Conservation (phyloP, 257 asterid genomes). For the Salvia hispanica region DNA sequence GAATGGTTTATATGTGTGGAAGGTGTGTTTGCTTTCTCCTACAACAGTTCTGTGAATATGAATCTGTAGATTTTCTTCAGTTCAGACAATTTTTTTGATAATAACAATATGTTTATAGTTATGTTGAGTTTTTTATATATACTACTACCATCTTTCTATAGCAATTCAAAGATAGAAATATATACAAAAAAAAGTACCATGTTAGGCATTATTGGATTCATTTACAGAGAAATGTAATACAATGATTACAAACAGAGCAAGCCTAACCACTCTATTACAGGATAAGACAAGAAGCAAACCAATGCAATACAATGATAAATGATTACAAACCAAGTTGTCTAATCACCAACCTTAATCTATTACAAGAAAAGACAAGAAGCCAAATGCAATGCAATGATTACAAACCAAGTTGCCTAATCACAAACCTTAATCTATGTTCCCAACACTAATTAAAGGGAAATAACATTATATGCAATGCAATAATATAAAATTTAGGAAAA, state of each 20-base stretch:
- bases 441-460: constrained; percentile 8
- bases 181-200: background rate
- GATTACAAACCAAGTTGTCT: constrained; percentile 29
- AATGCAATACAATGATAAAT: constrained; percentile 22
- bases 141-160: background rate
- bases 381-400: constrained; percentile 25
- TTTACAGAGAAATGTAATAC: background rate
- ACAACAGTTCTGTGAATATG: constrained; percentile 2
- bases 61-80: constrained; percentile 3
- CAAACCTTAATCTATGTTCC: constrained; percentile 30
- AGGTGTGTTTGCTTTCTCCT: constrained; percentile 19
- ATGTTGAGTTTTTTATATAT: background rate
- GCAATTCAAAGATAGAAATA: background rate
- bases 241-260: too few species aligned
- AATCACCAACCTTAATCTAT: constrained; percentile 30
- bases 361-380: background rate
- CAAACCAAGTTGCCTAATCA: constrained; percentile 24
- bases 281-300: background rate
- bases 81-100: background rate
- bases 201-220: background rate
- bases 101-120: constrained; percentile 3
- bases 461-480: constrained; percentile 3
- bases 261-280: background rate
- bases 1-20: constrained; percentile 8
- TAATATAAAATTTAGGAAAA: constrained; percentile 8